A percentile compares a stretch with the other conserved stretches of the same genome.
phyloP scores from a whole-genome alignment of 495 filamentous ascomycete species.

The Hypomontagnella submonticulosa region DNA sequence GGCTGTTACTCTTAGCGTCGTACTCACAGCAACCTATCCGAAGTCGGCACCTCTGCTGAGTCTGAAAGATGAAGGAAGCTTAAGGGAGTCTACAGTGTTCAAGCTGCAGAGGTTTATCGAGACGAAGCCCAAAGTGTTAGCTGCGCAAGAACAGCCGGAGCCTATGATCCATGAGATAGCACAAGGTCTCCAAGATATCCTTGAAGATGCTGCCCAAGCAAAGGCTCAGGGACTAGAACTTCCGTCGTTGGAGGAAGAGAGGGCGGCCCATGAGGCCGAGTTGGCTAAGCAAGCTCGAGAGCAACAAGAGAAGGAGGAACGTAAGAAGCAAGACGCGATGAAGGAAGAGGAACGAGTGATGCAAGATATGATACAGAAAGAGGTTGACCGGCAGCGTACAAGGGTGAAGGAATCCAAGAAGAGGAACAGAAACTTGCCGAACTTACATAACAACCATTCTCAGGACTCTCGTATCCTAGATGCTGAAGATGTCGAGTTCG shows the following conservation, averaged over 20 bases:
- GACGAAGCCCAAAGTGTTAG: conserved; percentile 74
- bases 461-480: conserved; percentile 32
- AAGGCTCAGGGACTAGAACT: conserved; percentile 76
- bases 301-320: conserved; percentile 60
- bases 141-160: conserved; percentile 66
- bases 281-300: conserved; percentile 61
- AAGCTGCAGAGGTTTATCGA: conserved; percentile 76
- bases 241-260: conserved; percentile 89
- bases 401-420: conserved; percentile 64
- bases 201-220: conserved; percentile 85
- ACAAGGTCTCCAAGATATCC: conserved; percentile 81
- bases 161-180: conserved; percentile 94
- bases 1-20: conserved; percentile 70
- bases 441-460: conserved; percentile 23
- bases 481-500: conserved; percentile 68
- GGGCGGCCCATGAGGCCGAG: conserved; percentile 71
- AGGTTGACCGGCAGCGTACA: conserved; percentile 71
- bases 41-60: conserved; percentile 82
- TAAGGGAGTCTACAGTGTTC: conserved; percentile 71
- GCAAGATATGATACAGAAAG: conserved; percentile 79
- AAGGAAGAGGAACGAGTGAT: conserved; percentile 81
- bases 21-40: conserved; percentile 91
- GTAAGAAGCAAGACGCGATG: conserved; percentile 64
- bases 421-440: conserved; percentile 54
- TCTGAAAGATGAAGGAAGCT: conserved; percentile 68